phyloP scores from a whole-genome alignment of 805 yeast species.

The Candida rishiriensis region DNA sequence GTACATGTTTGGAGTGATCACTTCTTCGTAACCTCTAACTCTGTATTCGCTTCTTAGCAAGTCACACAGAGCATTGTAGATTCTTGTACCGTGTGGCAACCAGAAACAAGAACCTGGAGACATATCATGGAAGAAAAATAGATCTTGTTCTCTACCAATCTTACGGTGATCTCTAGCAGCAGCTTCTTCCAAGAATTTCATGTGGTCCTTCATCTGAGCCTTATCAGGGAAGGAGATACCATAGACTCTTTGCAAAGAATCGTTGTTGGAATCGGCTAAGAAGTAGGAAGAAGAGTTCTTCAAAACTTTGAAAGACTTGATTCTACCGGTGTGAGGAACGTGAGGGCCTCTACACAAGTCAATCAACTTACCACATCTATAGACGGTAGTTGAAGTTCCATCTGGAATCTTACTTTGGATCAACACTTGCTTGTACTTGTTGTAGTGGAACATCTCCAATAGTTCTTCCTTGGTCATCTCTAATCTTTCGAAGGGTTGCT shows the following conservation, averaged over 20 bases:
- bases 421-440: constrained; percentile 89
- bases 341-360: constrained; percentile 98
- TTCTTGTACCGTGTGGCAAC: constrained; percentile 99
- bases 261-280: constrained; percentile 88
- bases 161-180: constrained; percentile 94
- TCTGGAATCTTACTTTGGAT: constrained; percentile 90
- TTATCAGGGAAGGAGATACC: constrained; percentile 99
- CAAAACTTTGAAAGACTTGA: constrained; percentile 88
- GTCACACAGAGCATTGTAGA: constrained; percentile 82
- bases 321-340: constrained; percentile 94
- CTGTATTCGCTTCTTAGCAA: constrained; percentile 80
- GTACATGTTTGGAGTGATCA: constrained; percentile 98
- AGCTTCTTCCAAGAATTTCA: constrained; percentile 94
- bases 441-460: constrained; percentile 89
- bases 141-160: constrained; percentile 94
- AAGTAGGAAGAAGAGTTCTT: constrained; percentile 96
- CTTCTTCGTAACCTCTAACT: constrained; percentile 95
- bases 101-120: constrained; percentile 98
- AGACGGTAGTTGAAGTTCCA: constrained; percentile 92
- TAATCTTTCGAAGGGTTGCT: constrained; percentile 91
- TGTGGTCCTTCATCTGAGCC: constrained; percentile 89
- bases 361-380: constrained; percentile 95
- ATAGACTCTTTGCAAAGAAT: constrained; percentile 93
- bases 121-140: constrained; percentile 92
- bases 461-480: constrained; percentile 89